Conservation (phyloP, 495 filamentous ascomycete genomes). For the Neurospora sp. region DNA sequence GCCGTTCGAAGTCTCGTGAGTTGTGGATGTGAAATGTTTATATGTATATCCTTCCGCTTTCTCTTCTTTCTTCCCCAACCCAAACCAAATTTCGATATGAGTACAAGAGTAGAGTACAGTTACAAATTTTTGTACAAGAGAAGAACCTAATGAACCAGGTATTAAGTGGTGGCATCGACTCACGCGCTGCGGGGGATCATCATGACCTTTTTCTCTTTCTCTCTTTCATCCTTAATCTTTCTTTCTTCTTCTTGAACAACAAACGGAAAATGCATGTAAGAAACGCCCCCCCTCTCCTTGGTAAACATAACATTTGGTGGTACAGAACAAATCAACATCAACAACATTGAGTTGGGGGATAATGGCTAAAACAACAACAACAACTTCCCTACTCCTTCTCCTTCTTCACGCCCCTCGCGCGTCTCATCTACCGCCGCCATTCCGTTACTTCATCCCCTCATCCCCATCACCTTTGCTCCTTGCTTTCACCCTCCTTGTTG, state of each 20-base stretch:
- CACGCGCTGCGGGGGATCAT: not conserved
- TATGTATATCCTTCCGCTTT: not conserved
- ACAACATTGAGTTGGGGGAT: not conserved
- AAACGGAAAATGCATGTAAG: not conserved
- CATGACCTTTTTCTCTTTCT: not conserved
- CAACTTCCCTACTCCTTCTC: not conserved
- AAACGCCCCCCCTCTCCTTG: not conserved
- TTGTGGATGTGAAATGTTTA: not conserved
- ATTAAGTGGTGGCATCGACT: not conserved
- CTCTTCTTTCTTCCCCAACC: not conserved
- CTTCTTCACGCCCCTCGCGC: not conserved
- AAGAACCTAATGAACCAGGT: not conserved
- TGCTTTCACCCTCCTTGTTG: slow-evolving; percentile 5
- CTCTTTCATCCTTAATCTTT: not conserved
- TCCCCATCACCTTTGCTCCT: not conserved
- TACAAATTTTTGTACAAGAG: slow-evolving; percentile 5
- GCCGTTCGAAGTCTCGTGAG: not conserved
- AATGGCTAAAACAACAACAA: not conserved
- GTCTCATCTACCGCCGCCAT: not conserved
- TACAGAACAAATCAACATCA: not conserved
- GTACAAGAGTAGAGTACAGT: not conserved
- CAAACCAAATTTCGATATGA: not conserved
- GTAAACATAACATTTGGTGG: not conserved
- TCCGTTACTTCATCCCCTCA: not conserved
- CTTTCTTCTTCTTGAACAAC: not conserved